Evolutionary conservation across 345 rosid species (phyloP).

Genomic region (Syzygium oleosum): DNA sequence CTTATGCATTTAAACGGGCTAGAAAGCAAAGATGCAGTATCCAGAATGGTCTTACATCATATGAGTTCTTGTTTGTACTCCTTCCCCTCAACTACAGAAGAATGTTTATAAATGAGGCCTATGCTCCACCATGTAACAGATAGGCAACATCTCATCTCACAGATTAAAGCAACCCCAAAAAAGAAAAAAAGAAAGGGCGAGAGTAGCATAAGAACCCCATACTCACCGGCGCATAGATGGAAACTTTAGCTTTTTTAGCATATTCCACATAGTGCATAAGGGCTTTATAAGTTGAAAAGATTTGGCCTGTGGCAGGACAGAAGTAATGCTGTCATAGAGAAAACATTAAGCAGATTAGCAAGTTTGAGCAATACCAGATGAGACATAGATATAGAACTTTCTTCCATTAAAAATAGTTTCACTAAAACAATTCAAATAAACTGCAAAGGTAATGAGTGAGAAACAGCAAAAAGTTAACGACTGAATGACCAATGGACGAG

Average conservation of each 20-base stretch:
- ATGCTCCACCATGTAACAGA: background rate
- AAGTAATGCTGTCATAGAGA: constrained; percentile 1
- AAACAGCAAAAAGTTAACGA: background rate
- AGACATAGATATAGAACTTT: background rate
- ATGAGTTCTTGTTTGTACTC: background rate
- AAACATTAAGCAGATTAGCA: background rate
- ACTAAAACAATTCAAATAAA: background rate
- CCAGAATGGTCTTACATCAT: background rate
- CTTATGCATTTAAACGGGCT: background rate
- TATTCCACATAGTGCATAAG: constrained; percentile 3
- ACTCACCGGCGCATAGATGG: constrained; percentile 1
- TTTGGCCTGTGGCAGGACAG: constrained; percentile 5
- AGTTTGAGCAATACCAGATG: background rate
- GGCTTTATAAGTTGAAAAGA: background rate
- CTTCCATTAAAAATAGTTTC: background rate
- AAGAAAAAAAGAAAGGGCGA: background rate
- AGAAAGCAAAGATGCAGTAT: background rate
- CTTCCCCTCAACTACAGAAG: background rate
- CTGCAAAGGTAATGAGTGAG: background rate
- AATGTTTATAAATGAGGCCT: background rate
- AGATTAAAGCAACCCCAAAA: background rate
- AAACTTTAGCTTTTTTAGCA: background rate
- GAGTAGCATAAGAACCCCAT: background rate
- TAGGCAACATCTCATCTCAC: background rate
- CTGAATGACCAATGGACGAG: background rate